Evolutionary conservation across 345 rosid species (phyloP).

Genomic region (Gossypium sturtianum): DNA sequence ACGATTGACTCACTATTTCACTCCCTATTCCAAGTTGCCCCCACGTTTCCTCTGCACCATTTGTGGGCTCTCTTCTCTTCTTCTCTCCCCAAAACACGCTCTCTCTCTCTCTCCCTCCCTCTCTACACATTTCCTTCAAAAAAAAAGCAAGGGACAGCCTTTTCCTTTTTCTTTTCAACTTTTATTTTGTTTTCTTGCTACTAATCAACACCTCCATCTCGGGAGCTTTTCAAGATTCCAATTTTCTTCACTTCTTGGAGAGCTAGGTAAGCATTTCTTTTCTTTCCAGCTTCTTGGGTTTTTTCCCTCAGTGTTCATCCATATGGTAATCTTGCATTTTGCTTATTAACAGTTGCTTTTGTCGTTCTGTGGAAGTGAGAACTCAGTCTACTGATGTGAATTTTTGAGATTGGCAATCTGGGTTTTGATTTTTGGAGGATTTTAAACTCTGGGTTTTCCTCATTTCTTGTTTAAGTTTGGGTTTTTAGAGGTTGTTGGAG

Average conservation of each 20-base stretch:
- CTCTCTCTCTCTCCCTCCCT: constrained; percentile 7
- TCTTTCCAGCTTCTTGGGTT: constrained; percentile 16
- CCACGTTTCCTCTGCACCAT: constrained; percentile 67
- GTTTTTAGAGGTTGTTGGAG: not conserved
- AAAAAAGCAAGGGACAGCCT: not conserved
- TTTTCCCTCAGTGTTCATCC: constrained; percentile 8
- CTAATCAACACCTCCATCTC: not conserved
- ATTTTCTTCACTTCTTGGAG: not conserved
- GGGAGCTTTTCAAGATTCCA: constrained; percentile 12
- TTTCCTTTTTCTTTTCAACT: not conserved
- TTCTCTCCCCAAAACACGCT: not conserved
- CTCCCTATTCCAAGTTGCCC: constrained; percentile 41
- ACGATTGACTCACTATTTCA: not conserved
- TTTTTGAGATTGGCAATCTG: constrained; percentile 7
- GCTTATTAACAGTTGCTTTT: not conserved
- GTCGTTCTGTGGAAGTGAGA: constrained; percentile 1
- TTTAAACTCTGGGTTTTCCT: not conserved
- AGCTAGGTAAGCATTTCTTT: constrained; percentile 5
- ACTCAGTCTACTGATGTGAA: constrained; percentile 4
- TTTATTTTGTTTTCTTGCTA: not conserved
- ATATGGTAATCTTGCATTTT: constrained; percentile 36
- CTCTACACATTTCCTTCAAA: constrained; percentile 15
- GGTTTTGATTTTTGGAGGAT: constrained; percentile 2
- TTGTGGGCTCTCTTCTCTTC: constrained; percentile 24
- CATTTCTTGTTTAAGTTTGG: not conserved